phyloP scores from a whole-genome alignment of 2,329 filamentous ascomycete species.

The Tolypocladium cylindrosporum region DNA sequence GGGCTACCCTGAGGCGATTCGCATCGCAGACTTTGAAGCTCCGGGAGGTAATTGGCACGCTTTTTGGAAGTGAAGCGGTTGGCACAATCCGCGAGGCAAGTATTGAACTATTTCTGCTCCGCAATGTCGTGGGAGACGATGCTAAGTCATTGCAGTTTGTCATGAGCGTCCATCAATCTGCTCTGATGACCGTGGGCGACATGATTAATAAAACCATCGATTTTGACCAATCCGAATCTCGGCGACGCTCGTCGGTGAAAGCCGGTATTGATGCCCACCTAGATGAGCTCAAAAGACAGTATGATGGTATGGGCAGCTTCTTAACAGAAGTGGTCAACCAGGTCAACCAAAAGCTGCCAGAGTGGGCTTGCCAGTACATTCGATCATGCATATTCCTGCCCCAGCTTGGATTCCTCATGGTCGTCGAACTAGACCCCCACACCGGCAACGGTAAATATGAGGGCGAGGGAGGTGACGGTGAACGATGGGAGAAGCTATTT shows the following conservation, averaged over 20 bases:
- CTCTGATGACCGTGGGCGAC: constrained; percentile 56
- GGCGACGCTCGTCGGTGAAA: constrained; percentile 63
- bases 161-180: constrained; percentile 44
- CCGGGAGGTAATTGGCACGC: constrained; percentile 41
- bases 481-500: constrained; percentile 72
- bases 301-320: constrained; percentile 67
- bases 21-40: constrained; percentile 61
- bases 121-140: neutral
- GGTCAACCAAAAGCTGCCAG: constrained; percentile 54
- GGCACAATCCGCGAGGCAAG: constrained; percentile 27
- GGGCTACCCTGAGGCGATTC: constrained; percentile 65
- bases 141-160: constrained; percentile 34
- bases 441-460: constrained; percentile 52
- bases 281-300: constrained; percentile 67
- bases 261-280: constrained; percentile 62
- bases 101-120: neutral
- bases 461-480: constrained; percentile 44
- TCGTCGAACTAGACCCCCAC: constrained; percentile 44
- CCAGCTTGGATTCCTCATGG: constrained; percentile 81
- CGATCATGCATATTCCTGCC: constrained; percentile 82
- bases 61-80: constrained; percentile 10
- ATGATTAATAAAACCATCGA: constrained; percentile 68
- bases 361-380: constrained; percentile 41
- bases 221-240: constrained; percentile 64
- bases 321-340: constrained; percentile 57